phyloP scores from a whole-genome alignment of 2,329 filamentous ascomycete species.

The Hymenoscyphus scutula region DNA sequence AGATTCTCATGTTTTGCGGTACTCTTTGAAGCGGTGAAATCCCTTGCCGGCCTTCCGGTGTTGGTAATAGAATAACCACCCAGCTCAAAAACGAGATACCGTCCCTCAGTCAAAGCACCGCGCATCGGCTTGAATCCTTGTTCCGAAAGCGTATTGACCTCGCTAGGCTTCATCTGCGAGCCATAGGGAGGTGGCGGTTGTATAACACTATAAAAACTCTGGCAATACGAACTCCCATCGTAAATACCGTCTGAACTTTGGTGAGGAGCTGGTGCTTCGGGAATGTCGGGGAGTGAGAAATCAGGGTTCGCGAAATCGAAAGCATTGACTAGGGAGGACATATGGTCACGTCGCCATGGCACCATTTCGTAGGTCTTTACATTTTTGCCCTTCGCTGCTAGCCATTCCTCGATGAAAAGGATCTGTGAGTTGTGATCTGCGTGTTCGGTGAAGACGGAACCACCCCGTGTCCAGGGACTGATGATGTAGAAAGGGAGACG shows the following conservation, averaged over 20 bases:
- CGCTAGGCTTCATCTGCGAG: constrained; percentile 36
- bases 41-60: constrained; percentile 27
- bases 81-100: constrained; percentile 51
- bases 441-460: constrained; percentile 52
- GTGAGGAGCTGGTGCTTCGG: constrained; percentile 44
- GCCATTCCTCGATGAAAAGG: constrained; percentile 52
- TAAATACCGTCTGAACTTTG: constrained; percentile 43
- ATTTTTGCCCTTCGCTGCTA: constrained; percentile 42
- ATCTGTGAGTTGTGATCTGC: constrained; percentile 55
- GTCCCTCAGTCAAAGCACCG: constrained; percentile 53
- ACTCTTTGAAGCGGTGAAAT: constrained; percentile 31
- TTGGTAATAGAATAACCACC: constrained; percentile 45
- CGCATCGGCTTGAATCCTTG: constrained; percentile 53
- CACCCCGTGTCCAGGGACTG: constrained; percentile 53
- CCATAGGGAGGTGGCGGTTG: constrained; percentile 50
- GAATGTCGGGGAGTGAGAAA: constrained; percentile 46
- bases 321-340: constrained; percentile 48
- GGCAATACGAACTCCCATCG: constrained; percentile 45
- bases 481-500: constrained; percentile 54
- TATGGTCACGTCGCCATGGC: constrained; percentile 45
- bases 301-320: constrained; percentile 48
- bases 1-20: constrained; percentile 40
- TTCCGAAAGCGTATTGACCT: constrained; percentile 45
- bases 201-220: constrained; percentile 37
- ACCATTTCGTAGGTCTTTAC: constrained; percentile 44